Conservation (phyloP, 208 protist genomes). For the Acanthamoeba sp. region DNA sequence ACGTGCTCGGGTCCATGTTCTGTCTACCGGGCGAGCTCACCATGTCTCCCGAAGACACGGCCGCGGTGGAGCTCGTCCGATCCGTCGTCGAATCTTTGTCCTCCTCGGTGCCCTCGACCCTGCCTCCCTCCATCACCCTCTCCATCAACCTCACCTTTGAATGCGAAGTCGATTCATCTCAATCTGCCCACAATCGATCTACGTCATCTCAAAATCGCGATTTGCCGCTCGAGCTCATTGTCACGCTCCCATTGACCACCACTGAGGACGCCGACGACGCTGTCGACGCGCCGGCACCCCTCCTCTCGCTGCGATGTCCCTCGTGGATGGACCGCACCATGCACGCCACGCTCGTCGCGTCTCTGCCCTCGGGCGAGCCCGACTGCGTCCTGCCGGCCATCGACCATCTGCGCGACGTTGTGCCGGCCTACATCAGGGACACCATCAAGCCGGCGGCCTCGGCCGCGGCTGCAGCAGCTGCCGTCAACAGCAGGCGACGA, state of each 20-base stretch:
- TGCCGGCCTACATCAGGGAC: background rate
- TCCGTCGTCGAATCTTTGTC: background rate
- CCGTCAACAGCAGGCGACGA: background rate
- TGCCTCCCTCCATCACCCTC: background rate
- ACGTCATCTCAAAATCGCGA: background rate
- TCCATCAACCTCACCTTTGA: background rate
- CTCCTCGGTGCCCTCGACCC: background rate
- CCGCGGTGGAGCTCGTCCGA: background rate
- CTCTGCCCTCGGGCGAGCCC: background rate
- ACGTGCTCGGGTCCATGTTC: constrained; percentile 15
- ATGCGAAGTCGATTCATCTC: background rate
- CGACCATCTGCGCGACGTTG: background rate
- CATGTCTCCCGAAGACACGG: background rate
- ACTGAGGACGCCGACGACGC: background rate
- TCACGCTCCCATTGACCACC: background rate
- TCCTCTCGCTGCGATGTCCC: background rate
- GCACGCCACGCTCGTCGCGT: background rate
- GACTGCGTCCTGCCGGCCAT: constrained; percentile 16
- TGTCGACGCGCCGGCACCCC: background rate
- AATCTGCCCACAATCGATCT: background rate
- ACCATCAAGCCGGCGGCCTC: background rate
- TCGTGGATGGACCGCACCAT: background rate
- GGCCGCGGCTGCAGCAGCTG: background rate
- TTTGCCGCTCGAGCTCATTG: background rate
- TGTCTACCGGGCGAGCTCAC: background rate